Percentiles rank a stretch among this genome's conserved stretches.
phyloP scores from a whole-genome alignment of 768 basidiomycete genomes.

The Kwoniella shandongensis region DNA sequence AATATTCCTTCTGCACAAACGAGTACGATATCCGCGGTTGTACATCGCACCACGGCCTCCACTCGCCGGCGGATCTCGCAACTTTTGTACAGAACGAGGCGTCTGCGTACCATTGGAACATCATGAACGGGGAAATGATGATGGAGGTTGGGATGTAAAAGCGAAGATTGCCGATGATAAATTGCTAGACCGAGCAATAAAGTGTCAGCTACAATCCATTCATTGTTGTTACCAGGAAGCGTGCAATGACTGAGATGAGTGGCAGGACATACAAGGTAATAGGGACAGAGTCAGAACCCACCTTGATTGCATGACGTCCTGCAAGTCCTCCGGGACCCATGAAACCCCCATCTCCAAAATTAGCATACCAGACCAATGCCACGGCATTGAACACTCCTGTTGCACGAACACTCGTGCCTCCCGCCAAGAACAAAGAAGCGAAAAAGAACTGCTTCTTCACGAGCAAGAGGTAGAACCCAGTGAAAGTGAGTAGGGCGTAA shows the following conservation, averaged over 20 bases:
- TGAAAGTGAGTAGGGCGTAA: constrained; percentile 77
- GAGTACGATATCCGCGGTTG: constrained; percentile 71
- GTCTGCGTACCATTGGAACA: constrained; percentile 71
- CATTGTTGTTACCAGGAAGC: too few species aligned
- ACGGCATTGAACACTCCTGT: constrained; percentile 42
- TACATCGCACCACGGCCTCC: constrained; percentile 66
- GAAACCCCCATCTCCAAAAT: constrained; percentile 8
- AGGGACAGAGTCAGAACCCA: too few species aligned
- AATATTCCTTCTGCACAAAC: constrained; percentile 79
- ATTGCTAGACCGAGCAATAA: constrained; percentile 11
- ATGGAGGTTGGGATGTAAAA: constrained; percentile 56
- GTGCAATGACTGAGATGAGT: too few species aligned
- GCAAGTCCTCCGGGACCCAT: background rate
- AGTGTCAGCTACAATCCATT: constrained; percentile 1
- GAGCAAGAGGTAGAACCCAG: constrained; percentile 56
- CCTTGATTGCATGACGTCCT: background rate
- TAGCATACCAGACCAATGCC: constrained; percentile 26
- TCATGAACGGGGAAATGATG: constrained; percentile 66
- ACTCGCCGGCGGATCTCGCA: background rate
- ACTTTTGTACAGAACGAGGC: constrained; percentile 61
- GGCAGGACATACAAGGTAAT: too few species aligned
- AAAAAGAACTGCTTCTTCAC: constrained; percentile 12
- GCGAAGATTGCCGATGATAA: too few species aligned
- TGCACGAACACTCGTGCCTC: constrained; percentile 38
- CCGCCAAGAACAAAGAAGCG: constrained; percentile 31